Base-by-base conservation (phyloP, 2,329 filamentous ascomycete species). In the Lachnellula subtilissima region DNA sequence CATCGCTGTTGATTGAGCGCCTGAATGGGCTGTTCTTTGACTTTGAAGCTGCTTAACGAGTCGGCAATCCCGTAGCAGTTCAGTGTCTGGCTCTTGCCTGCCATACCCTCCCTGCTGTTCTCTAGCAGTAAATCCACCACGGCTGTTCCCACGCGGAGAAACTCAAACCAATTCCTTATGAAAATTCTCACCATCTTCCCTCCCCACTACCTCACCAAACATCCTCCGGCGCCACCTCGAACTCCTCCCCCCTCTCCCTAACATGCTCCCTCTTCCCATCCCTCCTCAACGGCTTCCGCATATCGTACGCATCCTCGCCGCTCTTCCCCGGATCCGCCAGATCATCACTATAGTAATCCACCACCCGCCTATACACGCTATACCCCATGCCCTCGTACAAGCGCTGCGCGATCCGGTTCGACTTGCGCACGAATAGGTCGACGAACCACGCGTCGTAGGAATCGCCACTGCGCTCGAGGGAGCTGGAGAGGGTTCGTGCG, bases 311-410 rank as follows among this genome's bases (percentile, higher is more conserved):
- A 76, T 97, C 93, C 73, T 96, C 91, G 50, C 84, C 82, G 74
- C 97, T 91, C 72, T 93, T 90, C 55, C 82, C 76, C 58, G 81
- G 77, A 9, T 79, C 82, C 3, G 84, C 82, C 53, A 86, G 82
- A 69, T 95, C 89, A 70, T 97, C 92, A 61, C 88, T 90, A 69
- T 99, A 99, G 73, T 99, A 99, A 66, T 88, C 88, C 65, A 91
- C 85, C 46, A 99, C 93, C 9, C 90, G 83, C 47, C 94, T 81
- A 74, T 88, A 99, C 48, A 97, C 88, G 56, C 85, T 91, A 71
- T 99, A 96, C 63, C 94, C 94, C 82, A 97, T 86, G 64, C 84
- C 88, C 71, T 88, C 86, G 72, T 99, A 99, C 73, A 99, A 86
- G 50, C 82, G 80, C 67, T 97, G 92, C 6, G 94, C 94, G 61